phyloP scores from a whole-genome alignment of 2,329 filamentous ascomycete genomes.

The Ophiostoma sp. region DNA sequence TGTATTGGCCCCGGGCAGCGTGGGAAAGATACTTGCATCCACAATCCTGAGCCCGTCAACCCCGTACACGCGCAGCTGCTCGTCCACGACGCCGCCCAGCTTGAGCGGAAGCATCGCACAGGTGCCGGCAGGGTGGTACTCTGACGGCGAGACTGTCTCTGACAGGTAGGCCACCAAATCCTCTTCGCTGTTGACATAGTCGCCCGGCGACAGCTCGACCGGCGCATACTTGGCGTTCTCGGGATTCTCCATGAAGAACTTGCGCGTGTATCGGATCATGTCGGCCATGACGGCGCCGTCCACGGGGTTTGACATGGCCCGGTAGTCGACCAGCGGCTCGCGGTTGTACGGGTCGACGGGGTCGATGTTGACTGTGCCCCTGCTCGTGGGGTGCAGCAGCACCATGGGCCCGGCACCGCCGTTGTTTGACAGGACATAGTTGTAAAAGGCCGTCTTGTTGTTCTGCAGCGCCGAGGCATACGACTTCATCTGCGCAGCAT shows the following conservation, averaged over 20 bases:
- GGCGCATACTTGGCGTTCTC: not conserved
- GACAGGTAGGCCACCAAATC: not conserved
- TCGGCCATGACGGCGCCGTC: not conserved
- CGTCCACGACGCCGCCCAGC: constrained; percentile 49
- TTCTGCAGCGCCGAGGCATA: not conserved
- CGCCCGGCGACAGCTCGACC: not conserved
- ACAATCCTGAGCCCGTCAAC: constrained; percentile 24
- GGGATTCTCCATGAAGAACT: not conserved
- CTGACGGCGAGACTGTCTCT: constrained; percentile 39
- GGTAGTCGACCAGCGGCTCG: not conserved
- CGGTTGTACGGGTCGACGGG: not conserved
- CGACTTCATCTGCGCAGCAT: not conserved
- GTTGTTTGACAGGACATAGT: not conserved
- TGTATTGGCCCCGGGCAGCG: constrained; percentile 39
- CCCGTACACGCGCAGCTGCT: constrained; percentile 28
- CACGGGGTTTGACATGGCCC: not conserved
- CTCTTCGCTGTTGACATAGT: not conserved
- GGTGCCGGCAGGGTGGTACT: constrained; percentile 55
- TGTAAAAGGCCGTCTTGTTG: not conserved
- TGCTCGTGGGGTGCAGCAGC: not conserved
- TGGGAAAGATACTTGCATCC: constrained; percentile 24
- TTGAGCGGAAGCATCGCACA: constrained; percentile 48
- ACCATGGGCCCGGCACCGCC: not conserved
- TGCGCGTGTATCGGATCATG: not conserved
- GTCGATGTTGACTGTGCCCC: not conserved